These are phyloP conservation scores for Tilletia walkeri DNA, from an alignment of 1,284 basidiomycete genomes.

Conservation along the genomic window DNA sequence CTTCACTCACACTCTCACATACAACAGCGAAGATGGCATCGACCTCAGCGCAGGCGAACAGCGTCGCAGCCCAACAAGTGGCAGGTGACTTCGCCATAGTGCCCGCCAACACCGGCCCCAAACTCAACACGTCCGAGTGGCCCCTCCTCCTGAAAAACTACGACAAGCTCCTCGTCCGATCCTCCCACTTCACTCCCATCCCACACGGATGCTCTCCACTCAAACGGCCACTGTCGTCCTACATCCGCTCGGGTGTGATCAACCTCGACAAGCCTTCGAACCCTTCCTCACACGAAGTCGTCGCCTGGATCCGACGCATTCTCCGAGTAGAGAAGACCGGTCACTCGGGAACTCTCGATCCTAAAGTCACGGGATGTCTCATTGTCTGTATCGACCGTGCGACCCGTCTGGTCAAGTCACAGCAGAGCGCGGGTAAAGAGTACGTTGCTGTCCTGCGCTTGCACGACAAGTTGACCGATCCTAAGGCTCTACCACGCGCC, in stretches of 20 bases:
- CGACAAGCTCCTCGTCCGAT: conserved; percentile 81
- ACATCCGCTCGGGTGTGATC: conserved; percentile 97
- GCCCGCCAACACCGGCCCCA: conserved; percentile 56
- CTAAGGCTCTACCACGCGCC: conserved; percentile 82
- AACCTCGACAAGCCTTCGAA: conserved; percentile 99
- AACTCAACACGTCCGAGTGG: conserved; percentile 87
- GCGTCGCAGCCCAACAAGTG: conserved; percentile 30
- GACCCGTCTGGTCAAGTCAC: conserved; percentile 98
- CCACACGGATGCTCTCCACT: conserved; percentile 84
- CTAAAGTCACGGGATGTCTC: conserved; percentile 97
- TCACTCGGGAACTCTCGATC: conserved; percentile 95
- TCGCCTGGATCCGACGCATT: conserved; percentile 96
- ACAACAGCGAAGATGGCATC: too few species aligned
- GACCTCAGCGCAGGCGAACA: background rate
- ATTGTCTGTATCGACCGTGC: conserved; percentile 99
- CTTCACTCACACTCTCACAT: too few species aligned
- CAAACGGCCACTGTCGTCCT: conserved; percentile 84
- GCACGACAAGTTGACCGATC: conserved; percentile 77
- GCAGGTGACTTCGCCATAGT: conserved; percentile 57
- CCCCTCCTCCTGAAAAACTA: conserved; percentile 98
- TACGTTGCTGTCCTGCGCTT: conserved; percentile 95
- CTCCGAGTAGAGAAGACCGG: conserved; percentile 96
- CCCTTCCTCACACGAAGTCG: conserved; percentile 99
- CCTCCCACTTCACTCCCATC: conserved; percentile 97
- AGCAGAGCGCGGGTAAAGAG: conserved; percentile 97